Percentiles rank a stretch among this genome's conserved stretches.
Conservation (phyloP, 1,139 yeast species). For the Candida dubliniensis region DNA sequence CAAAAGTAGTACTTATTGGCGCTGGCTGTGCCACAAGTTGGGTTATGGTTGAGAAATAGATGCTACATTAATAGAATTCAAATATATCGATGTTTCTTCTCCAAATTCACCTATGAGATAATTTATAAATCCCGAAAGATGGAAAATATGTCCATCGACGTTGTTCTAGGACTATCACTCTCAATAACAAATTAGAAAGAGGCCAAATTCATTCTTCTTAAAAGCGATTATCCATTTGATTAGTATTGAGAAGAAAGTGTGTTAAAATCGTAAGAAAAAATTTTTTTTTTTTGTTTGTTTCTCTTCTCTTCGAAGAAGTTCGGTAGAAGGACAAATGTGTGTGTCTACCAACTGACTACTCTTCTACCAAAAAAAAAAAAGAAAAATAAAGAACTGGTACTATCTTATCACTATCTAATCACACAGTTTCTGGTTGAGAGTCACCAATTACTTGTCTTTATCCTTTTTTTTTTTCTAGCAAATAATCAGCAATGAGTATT, state of each 20-base stretch:
- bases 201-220: slow-evolving; percentile 4
- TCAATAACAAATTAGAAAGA: slow-evolving; percentile 17
- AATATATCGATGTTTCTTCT: slow-evolving; percentile 77
- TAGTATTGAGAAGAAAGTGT: slow-evolving; percentile 1
- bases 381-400: not conserved
- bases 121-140: slow-evolving; percentile 52
- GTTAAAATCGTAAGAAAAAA: slow-evolving; percentile 2
- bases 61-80: not conserved
- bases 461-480: not conserved
- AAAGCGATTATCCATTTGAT: slow-evolving; percentile 6
- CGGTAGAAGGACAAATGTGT: not conserved
- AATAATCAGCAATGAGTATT: slow-evolving; percentile 31
- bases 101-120: slow-evolving; percentile 64
- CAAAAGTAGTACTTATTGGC: slow-evolving; percentile 29
- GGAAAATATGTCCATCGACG: slow-evolving; percentile 77
- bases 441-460: not conserved
- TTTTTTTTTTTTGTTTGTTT: slow-evolving; percentile 3
- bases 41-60: slow-evolving; percentile 22
- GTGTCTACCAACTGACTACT: not conserved
- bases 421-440: not conserved
- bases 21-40: slow-evolving; percentile 50
- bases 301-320: not conserved
- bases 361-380: not conserved
- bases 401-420: no score
- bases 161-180: slow-evolving; percentile 65